These are phyloP conservation scores for Penicillium cosmopolitanum DNA, from an alignment of 495 filamentous ascomycete species.

Conservation along the genomic window DNA sequence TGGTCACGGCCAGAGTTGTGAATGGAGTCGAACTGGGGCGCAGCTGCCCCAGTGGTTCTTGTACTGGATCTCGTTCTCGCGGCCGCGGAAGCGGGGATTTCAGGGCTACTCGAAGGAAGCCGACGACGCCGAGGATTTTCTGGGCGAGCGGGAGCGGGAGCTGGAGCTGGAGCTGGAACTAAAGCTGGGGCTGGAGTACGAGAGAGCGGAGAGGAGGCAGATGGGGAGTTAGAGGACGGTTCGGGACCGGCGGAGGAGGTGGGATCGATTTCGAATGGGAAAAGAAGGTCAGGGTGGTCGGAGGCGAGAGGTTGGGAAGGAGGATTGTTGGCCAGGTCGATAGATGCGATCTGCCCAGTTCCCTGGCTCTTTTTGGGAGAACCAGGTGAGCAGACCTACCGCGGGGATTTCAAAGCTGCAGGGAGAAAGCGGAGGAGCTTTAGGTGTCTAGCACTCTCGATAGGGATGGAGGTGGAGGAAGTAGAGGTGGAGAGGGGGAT, in stretches of 20 bases:
- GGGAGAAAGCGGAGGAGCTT: background rate
- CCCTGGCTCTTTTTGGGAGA: slow-evolving; percentile 52
- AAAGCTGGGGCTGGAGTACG: slow-evolving; percentile 2
- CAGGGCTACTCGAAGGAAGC: slow-evolving; percentile 34
- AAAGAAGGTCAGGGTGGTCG: slow-evolving; percentile 60
- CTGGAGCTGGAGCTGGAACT: background rate
- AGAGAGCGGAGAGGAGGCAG: slow-evolving; percentile 6
- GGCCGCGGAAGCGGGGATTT: slow-evolving; percentile 18
- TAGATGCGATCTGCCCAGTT: slow-evolving; percentile 50
- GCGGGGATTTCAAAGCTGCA: background rate
- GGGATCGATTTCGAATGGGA: slow-evolving; percentile 34
- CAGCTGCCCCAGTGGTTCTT: slow-evolving; percentile 30
- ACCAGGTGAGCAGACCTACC: slow-evolving; percentile 55
- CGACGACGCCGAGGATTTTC: slow-evolving; percentile 33
- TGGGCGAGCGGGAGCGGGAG: slow-evolving; percentile 9
- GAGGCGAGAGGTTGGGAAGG: slow-evolving; percentile 56
- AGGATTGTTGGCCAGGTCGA: slow-evolving; percentile 69
- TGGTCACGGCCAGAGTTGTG: slow-evolving; percentile 33
- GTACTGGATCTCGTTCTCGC: slow-evolving; percentile 26
- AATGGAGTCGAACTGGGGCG: slow-evolving; percentile 29
- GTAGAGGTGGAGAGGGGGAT: background rate
- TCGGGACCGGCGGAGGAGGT: slow-evolving; percentile 26
- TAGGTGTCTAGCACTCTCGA: too few relatives aligned
- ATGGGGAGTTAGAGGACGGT: slow-evolving; percentile 16
- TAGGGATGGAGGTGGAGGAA: background rate